These are phyloP conservation scores for Daldinia decipiens DNA, from an alignment of 495 filamentous ascomycete genomes.

Conservation along the genomic window DNA sequence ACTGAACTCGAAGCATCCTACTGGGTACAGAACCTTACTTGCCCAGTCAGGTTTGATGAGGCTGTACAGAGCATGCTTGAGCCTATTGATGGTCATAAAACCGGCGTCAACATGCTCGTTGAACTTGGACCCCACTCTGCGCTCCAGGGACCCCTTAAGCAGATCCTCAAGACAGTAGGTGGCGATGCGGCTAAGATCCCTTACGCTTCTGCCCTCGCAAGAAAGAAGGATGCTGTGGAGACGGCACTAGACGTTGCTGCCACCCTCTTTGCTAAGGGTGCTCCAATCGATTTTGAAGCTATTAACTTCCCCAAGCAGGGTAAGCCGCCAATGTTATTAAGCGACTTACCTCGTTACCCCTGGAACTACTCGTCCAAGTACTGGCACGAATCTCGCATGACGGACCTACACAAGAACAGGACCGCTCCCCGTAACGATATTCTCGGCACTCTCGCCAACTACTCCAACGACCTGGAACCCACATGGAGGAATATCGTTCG, in stretches of 20 bases:
- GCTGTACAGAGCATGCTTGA: constrained; percentile 52
- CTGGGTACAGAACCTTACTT: constrained; percentile 66
- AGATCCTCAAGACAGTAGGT: constrained; percentile 61
- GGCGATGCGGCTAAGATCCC: constrained; percentile 51
- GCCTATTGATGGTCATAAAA: constrained; percentile 46
- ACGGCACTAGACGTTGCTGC: constrained; percentile 57
- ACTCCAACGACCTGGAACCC: constrained; percentile 59
- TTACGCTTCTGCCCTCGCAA: constrained; percentile 55
- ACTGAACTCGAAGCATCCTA: constrained; percentile 57
- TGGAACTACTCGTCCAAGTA: constrained; percentile 64
- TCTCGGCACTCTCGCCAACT: constrained; percentile 60
- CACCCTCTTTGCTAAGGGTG: constrained; percentile 59
- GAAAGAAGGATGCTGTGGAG: constrained; percentile 57
- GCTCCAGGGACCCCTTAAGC: constrained; percentile 67
- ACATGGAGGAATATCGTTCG: constrained; percentile 65
- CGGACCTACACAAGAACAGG: constrained; percentile 61
- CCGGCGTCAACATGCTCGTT: constrained; percentile 60
- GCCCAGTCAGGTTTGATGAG: constrained; percentile 62
- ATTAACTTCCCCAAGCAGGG: constrained; percentile 57
- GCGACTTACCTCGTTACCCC: constrained; percentile 57
- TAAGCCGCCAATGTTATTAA: constrained; percentile 51
- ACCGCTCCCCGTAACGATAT: constrained; percentile 61
- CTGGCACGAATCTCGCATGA: constrained; percentile 65
- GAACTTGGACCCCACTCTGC: constrained; percentile 75
- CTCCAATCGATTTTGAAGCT: constrained; percentile 53